Base-by-base conservation (phyloP, 768 basidiomycete species). In the Phylloporus rhodoxanthus region DNA sequence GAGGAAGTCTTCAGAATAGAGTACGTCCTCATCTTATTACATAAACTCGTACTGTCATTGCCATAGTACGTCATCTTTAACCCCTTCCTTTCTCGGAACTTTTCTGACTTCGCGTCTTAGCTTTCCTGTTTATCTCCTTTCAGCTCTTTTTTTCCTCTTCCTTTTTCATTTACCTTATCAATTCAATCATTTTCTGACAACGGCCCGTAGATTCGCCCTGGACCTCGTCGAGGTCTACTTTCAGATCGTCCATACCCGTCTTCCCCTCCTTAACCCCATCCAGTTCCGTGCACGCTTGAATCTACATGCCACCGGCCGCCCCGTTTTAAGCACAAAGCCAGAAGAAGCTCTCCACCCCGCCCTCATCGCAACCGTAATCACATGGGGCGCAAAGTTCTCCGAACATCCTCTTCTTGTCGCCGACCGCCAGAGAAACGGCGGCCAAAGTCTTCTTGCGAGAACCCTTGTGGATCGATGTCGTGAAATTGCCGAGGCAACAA, bases 221-320 rank as follows among this genome's bases (percentile, higher is more conserved):
- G 92, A 97, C 70, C 84, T 96, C 46, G 84, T 95, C 61, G 91
- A 96, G 69, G 91, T 94, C 39, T 97, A 85, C 71, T 94, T 95
- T 66, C 90, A 94, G 67, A 88, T 89, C 52, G 87, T 90, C 34
- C 91, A 94, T 68, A 85, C 87, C 21, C 84, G 93, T 48, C 75
- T 90, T 50, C 91, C 93, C 43, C 79, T 93, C 44, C 81, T 94
- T 66, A 88, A 91, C 70, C 89, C 90, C 50, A 71, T 78, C 21
- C 81, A 84, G 57, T 91, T 94, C 67, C 86, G 89, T 50, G 75
- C 75, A 37, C 83, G 85, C 15, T 76, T 93, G 48, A 75, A 78
- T 53, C 60, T 81, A 3, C 68, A 66, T 17, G 53, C 64, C 0
- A 58, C 47, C 8, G 43, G 54, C 21, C 66, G 66, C 8, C 52